Conservation (phyloP, 306 rosid species). For the Begonia fuchsioides region DNA sequence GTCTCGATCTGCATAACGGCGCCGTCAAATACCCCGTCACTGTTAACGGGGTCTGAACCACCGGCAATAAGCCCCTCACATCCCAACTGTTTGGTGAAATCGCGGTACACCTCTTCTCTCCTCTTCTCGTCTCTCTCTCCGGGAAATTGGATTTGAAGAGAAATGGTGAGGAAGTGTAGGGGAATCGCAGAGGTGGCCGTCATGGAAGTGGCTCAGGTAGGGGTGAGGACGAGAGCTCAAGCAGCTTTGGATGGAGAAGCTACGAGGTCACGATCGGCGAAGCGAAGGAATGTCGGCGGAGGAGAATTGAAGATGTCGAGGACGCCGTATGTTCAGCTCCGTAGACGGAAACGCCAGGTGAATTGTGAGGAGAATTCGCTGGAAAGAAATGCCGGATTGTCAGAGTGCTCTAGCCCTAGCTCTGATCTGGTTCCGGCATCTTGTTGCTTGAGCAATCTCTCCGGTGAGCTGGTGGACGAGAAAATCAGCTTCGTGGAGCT, state of each 20-base stretch:
- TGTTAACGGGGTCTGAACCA: constrained; percentile 39
- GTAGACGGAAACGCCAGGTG: constrained; percentile 8
- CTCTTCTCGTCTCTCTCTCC: constrained; percentile 16
- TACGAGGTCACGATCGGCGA: constrained; percentile 11
- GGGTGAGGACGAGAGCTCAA: constrained; percentile 39
- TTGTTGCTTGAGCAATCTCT: constrained; percentile 67
- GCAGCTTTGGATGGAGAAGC: constrained; percentile 27
- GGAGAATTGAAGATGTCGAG: constrained; percentile 18
- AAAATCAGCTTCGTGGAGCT: constrained; percentile 47
- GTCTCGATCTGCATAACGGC: constrained; percentile 50
- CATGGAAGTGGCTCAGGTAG: constrained; percentile 43
- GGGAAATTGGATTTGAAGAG: background rate
- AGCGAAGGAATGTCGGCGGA: constrained; percentile 29
- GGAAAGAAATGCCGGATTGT: background rate
- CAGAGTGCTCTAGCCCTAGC: constrained; percentile 21
- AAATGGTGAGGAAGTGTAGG: constrained; percentile 20
- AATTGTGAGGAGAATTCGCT: constrained; percentile 2
- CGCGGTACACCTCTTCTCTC: constrained; percentile 13
- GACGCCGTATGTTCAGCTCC: constrained; percentile 19
- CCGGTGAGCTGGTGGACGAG: constrained; percentile 21
- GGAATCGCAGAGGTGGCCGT: constrained; percentile 22
- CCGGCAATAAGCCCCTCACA: constrained; percentile 24
- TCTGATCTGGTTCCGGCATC: constrained; percentile 27
- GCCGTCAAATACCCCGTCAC: constrained; percentile 89
- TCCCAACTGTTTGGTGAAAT: constrained; percentile 33